Evolutionary conservation across 2,329 filamentous ascomycete genomes (phyloP).

Genomic region (Dactylonectria estremocensis): DNA sequence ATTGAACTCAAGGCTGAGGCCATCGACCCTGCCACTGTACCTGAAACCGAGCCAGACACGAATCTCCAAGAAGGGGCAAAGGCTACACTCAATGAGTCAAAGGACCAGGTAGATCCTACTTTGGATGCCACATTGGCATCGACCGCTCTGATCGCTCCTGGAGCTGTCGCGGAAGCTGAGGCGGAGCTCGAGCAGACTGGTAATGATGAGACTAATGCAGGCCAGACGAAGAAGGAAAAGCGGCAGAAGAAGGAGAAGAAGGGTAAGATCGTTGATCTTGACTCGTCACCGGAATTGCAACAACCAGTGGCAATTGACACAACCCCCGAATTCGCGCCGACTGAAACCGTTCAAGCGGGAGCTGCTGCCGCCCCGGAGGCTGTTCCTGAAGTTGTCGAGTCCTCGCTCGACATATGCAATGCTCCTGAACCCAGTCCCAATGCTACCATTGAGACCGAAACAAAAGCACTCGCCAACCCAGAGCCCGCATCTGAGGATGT

Average conservation of each 20-base stretch:
- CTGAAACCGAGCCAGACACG: background rate
- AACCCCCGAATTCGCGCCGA: background rate
- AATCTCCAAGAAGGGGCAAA: background rate
- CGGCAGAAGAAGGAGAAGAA: constrained; percentile 35
- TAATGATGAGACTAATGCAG: background rate
- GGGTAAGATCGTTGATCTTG: constrained; percentile 21
- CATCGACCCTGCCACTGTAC: constrained; percentile 2
- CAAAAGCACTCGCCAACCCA: background rate
- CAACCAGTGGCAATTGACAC: background rate
- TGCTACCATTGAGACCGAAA: background rate
- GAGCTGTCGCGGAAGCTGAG: background rate
- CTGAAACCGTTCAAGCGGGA: background rate
- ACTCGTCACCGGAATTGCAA: constrained; percentile 1
- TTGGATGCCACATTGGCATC: background rate
- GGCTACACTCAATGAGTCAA: background rate
- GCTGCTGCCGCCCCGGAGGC: background rate
- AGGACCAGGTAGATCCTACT: background rate
- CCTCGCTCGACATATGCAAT: background rate
- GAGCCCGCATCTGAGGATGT: background rate
- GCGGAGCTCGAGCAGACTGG: background rate
- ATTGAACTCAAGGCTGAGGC: background rate
- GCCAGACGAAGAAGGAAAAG: constrained; percentile 14
- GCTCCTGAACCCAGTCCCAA: background rate
- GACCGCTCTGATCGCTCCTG: background rate
- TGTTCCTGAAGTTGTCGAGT: background rate